These are phyloP conservation scores for Cordyceps militaris DNA, from an alignment of 2,329 filamentous ascomycete genomes.

Conservation along the genomic window DNA sequence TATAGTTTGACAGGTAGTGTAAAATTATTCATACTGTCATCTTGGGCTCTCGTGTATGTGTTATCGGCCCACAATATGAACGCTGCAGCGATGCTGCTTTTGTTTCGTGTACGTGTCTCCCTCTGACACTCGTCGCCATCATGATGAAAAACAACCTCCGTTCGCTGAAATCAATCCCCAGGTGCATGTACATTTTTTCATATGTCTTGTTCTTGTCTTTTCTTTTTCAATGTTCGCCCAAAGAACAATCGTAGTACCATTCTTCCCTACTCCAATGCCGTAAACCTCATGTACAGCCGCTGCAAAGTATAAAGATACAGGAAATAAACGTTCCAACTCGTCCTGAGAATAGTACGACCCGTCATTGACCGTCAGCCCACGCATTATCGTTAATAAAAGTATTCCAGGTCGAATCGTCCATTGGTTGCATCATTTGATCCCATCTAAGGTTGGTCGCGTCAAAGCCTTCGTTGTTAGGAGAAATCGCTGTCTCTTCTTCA, in stretches of 20 bases:
- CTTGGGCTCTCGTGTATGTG: neutral
- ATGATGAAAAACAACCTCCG: neutral
- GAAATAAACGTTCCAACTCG: neutral
- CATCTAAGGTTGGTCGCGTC: conserved; percentile 13
- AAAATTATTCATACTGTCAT: no score
- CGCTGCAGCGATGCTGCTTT: neutral
- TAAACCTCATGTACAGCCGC: neutral
- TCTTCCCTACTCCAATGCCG: neutral
- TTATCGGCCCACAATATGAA: neutral
- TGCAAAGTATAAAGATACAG: neutral
- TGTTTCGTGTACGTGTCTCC: neutral
- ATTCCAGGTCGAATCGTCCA: conserved; percentile 26
- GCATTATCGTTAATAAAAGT: conserved; percentile 25
- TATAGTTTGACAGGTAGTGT: neutral
- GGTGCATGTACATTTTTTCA: neutral
- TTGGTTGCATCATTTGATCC: conserved; percentile 11
- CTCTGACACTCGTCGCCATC: neutral
- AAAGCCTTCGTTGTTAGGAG: neutral
- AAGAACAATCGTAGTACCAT: neutral
- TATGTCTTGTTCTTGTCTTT: neutral
- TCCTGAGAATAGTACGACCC: no score
- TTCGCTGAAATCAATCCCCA: neutral
- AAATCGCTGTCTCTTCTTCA: neutral
- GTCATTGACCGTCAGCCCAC: conserved; percentile 15
- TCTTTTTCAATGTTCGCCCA: neutral